These are phyloP conservation scores for Syzygium syzygioides DNA, from an alignment of 441 rosid species.

Conservation along the genomic window DNA sequence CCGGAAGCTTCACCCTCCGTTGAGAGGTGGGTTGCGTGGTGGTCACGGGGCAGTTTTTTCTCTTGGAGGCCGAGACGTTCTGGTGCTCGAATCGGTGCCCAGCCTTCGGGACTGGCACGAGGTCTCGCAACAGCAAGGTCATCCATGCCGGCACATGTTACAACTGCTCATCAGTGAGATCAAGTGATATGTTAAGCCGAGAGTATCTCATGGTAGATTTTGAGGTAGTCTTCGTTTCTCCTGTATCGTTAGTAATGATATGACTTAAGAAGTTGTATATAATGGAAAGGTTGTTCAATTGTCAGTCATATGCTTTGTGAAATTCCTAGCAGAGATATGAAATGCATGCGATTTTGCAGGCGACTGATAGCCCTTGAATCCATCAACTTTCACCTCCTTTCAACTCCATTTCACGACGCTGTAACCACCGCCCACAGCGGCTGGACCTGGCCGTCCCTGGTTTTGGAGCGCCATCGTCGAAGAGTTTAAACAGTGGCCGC, in stretches of 20 bases:
- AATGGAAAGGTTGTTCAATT: neutral
- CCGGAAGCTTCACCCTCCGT: too few relatives aligned
- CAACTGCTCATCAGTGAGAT: neutral
- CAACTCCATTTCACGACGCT: neutral
- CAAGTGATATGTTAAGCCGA: neutral
- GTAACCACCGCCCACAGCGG: neutral
- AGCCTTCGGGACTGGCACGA: conserved; percentile 66
- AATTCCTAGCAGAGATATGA: neutral
- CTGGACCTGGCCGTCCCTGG: neutral
- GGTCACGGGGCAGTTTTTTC: conserved; percentile 58
- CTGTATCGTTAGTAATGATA: neutral
- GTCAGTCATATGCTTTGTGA: neutral
- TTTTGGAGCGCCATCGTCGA: too few relatives aligned
- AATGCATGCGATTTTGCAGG: conserved; percentile 23
- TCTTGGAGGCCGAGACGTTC: conserved; percentile 46
- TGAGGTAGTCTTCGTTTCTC: neutral
- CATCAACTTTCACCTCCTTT: neutral
- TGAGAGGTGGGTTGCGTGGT: conserved; percentile 36
- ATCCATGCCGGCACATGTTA: conserved; percentile 77
- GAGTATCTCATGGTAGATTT: neutral
- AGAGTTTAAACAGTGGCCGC: too few relatives aligned
- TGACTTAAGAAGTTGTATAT: neutral
- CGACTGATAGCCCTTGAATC: conserved; percentile 9
- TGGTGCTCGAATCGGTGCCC: conserved; percentile 65
- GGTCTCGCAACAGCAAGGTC: conserved; percentile 86